Conservation (phyloP, 768 basidiomycete species). For the Solioccasus polychromus region DNA sequence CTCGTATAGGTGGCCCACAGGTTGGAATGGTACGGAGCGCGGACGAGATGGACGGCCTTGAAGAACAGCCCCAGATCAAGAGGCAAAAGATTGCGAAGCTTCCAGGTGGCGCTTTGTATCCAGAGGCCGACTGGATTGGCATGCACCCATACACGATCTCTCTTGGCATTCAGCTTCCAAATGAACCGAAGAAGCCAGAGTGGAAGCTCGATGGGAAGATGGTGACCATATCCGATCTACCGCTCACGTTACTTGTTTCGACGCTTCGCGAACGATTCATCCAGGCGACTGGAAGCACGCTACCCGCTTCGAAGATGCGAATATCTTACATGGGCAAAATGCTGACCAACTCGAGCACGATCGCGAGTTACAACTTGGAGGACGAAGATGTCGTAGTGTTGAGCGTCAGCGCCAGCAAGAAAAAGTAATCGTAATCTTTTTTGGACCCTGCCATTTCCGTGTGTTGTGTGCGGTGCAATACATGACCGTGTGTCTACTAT, state of each 20-base stretch:
- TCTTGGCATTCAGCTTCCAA: slow-evolving; percentile 80
- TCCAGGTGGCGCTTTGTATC: slow-evolving; percentile 78
- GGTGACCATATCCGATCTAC: slow-evolving; percentile 77
- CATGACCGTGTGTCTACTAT: slow-evolving; percentile 14
- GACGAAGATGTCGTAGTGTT: slow-evolving; percentile 84
- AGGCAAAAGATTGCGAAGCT: slow-evolving; percentile 83
- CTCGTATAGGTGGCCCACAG: slow-evolving; percentile 58
- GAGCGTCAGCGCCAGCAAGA: slow-evolving; percentile 73
- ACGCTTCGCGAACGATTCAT: slow-evolving; percentile 88
- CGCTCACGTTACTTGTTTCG: slow-evolving; percentile 80
- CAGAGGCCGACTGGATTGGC: slow-evolving; percentile 85
- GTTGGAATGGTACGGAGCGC: slow-evolving; percentile 74
- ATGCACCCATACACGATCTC: slow-evolving; percentile 93
- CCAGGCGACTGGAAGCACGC: slow-evolving; percentile 70
- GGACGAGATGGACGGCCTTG: slow-evolving; percentile 76
- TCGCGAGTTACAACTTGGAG: slow-evolving; percentile 87
- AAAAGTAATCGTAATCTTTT: slow-evolving; percentile 44
- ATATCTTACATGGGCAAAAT: slow-evolving; percentile 80
- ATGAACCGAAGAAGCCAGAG: slow-evolving; percentile 79
- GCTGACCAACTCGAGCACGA: slow-evolving; percentile 81
- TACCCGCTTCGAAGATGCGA: slow-evolving; percentile 78
- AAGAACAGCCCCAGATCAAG: slow-evolving; percentile 79
- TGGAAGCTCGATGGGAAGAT: slow-evolving; percentile 87
- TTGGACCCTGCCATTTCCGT: slow-evolving; percentile 3
- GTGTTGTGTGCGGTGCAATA: slow-evolving; percentile 8